A percentile compares a stretch with the other conserved stretches of the same genome.
Evolutionary conservation across 257 asterid species (phyloP).

Genomic region (Echium plantagineum): DNA sequence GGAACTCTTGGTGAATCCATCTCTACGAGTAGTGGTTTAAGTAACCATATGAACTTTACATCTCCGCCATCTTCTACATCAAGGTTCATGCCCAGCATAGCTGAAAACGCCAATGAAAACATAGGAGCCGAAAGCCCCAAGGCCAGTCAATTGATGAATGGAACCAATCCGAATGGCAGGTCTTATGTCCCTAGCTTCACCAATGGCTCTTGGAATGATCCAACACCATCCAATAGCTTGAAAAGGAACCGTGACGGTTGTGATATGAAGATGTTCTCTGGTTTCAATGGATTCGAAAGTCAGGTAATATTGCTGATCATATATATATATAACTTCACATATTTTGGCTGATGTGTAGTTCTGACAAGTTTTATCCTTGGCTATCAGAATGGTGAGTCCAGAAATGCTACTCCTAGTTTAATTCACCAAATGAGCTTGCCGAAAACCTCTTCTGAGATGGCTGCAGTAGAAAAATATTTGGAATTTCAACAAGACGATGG

Average conservation of each 20-base stretch:
- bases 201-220: slow-evolving; percentile 24
- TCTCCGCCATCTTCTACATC: slow-evolving; percentile 44
- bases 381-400: slow-evolving; percentile 34
- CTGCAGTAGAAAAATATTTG: slow-evolving; percentile 43
- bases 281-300: slow-evolving; percentile 34
- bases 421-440: slow-evolving; percentile 87
- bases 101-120: slow-evolving; percentile 37
- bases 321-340: background rate
- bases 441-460: slow-evolving; percentile 43
- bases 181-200: slow-evolving; percentile 25
- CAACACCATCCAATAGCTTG: slow-evolving; percentile 28
- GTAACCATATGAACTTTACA: slow-evolving; percentile 40
- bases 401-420: slow-evolving; percentile 29
- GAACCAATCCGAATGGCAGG: slow-evolving; percentile 13
- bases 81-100: slow-evolving; percentile 80
- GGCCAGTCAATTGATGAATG: slow-evolving; percentile 20
- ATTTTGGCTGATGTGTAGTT: background rate
- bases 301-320: slow-evolving; percentile 23
- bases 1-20: slow-evolving; percentile 17
- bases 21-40: slow-evolving; percentile 27
- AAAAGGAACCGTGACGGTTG: slow-evolving; percentile 61
- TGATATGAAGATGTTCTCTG: slow-evolving; percentile 41
- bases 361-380: slow-evolving; percentile 8
- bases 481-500: slow-evolving; percentile 54
- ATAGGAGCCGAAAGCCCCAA: slow-evolving; percentile 19